Evolutionary conservation across 192 early-diverging fungal species (phyloP), one percentile per base, ranked within the genome.

Genomic region (Backusella tarrabulga): DNA sequence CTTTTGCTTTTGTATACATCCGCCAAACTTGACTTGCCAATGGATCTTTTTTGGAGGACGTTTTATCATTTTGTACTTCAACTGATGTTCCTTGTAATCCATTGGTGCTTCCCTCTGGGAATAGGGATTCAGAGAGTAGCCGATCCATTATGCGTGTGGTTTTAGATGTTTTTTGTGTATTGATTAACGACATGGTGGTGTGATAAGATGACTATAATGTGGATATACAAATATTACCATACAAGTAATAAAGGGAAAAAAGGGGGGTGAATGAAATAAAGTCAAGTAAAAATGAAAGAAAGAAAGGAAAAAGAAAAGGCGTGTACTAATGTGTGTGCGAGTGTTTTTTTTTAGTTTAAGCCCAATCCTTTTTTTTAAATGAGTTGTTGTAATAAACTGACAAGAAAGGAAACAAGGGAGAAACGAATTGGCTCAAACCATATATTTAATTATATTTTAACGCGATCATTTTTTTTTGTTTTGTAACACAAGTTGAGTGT

Each of bases 1-100:
- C 89, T 80, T 94, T 95, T 38, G 93, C 92, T 81, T 94, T 94
- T 9, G 92, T 90, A 68, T 87, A 94, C 72, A 96, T 82, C 40
- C 87, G 84, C 95, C 95, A 96, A 6, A 91, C 79, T 67, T 93
- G 83, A 68, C 85, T 87, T 15, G 84, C 80, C 32, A 88, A 73
- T 21, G 85, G 85, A 71, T 90, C 87, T 76, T 87, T 86, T 21
- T 67, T 68, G 6, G 67, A 1, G 4, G 67, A 63, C 1, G 8
- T 4, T 14, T 26, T 63, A 12, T 26, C 46, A 15, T 3, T 50
- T 46, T 21, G 19, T 5, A 19, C 36, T 34, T 79, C 34, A 32
- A 29, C 56, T 63, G 56, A 9, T 14, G 7, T 1, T 0, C 21
- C 56, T 4, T 67, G 40, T 66, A 14, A 29, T 26, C 8, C 56